Evolutionary conservation across 306 rosid species (phyloP), one percentile per base, ranked within the genome.

Genomic region (Sicyos edulis): DNA sequence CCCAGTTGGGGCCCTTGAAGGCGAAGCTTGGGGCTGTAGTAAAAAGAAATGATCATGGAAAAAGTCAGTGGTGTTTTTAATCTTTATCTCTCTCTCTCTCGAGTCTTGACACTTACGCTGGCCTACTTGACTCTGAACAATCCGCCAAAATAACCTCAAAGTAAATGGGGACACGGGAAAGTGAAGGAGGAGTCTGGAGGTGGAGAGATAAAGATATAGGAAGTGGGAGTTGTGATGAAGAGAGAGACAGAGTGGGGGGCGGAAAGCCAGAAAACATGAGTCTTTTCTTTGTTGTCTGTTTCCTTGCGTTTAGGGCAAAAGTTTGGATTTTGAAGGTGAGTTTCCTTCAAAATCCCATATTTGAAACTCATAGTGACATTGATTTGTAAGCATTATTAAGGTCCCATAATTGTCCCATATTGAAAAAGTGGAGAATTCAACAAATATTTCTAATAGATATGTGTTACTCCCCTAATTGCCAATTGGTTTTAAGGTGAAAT

Each of bases 261-360:
- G 74, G 70, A 72, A 84, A 75, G 89, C 74, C 78, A 76, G 70
- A 76, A 82, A 80, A 82, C 83, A 80, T 50, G 82, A 24, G 70
- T 49, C 72, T 68, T 49, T 49, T 68, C 72, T 47, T 55, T 22
- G 42, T 6, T 49, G 72, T 26, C 52, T 50, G 73, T 68, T 68
- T 45, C 20, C 4, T 1, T 42, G 47, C 11, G 47, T 42, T 42
- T 42, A 2, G 45, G 10, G 45, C 29, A 3, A 26, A 26, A 3
- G 2, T 26, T 26, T 26, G 29, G 29, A 26, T 26, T 26, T 26
- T 26, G 29, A 26, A 26, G 29, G 29, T 26, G 29, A 1, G 29
- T 3, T 1, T 3, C 29, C 3, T 26, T 26, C 29, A 26, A 26
- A 3, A 3, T 26, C 29, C 3, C 2, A 26, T 2, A 5, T 32